Evolutionary conservation across 2,329 filamentous ascomycete genomes (phyloP).

Genomic region (Venturia nashicola): DNA sequence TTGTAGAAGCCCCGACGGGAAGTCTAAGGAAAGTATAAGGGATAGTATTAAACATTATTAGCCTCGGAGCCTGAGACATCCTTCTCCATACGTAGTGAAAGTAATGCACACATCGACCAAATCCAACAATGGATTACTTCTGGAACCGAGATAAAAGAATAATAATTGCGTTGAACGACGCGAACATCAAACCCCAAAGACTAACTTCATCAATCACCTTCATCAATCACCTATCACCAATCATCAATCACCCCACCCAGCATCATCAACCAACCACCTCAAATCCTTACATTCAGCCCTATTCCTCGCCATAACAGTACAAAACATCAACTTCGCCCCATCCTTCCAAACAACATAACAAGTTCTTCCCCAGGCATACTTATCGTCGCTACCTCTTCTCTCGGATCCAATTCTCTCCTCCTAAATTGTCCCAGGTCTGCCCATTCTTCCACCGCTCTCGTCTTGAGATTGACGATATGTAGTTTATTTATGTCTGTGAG

Average conservation of each 20-base stretch:
- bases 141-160: no score
- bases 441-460: background rate
- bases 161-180: background rate
- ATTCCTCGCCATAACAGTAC: background rate
- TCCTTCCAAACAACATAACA: background rate
- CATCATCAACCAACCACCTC: background rate
- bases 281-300: background rate
- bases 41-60: background rate
- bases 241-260: background rate
- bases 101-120: no score
- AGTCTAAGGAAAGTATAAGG: background rate
- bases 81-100: no score
- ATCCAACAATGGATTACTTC: no score
- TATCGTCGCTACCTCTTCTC: conserved; percentile 2
- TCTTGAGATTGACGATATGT: background rate
- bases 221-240: no score
- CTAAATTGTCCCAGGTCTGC: background rate
- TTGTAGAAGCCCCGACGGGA: background rate
- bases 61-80: no score
- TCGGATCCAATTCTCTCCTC: background rate
- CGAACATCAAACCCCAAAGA: background rate
- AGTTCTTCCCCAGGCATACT: background rate
- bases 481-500: conserved; percentile 1
- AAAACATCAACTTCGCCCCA: background rate
- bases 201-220: no score